Conservation (phyloP, 345 rosid genomes). For the Hibiscus trionum region DNA sequence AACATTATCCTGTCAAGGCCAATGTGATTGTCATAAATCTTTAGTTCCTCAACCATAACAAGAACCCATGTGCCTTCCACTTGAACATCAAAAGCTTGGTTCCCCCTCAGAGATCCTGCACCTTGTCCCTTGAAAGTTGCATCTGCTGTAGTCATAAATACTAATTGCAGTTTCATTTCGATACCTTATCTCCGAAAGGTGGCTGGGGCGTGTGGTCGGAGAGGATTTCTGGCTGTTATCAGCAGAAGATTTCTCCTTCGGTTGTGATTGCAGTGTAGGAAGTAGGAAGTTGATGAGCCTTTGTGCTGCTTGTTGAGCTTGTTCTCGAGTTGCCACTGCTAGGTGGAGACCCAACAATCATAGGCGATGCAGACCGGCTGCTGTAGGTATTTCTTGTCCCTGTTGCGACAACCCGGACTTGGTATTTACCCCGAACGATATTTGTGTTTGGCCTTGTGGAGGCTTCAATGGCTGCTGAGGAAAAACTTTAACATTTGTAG, state of each 20-base stretch:
- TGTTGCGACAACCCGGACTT: slow-evolving; percentile 19
- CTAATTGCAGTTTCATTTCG: slow-evolving; percentile 5
- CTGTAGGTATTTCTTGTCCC: slow-evolving; percentile 29
- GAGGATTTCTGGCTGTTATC: slow-evolving; percentile 37
- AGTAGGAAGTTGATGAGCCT: slow-evolving; percentile 13
- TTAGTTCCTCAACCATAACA: neutral
- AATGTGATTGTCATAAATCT: neutral
- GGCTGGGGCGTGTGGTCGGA: slow-evolving; percentile 37
- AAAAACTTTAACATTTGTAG: slow-evolving; percentile 27
- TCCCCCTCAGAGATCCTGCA: neutral
- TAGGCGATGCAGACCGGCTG: slow-evolving; percentile 21
- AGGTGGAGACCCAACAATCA: slow-evolving; percentile 23
- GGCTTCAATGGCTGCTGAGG: slow-evolving; percentile 34
- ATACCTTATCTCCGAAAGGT: slow-evolving; percentile 47
- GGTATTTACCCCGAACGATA: slow-evolving; percentile 37
- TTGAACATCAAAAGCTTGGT: neutral
- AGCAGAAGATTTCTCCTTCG: slow-evolving; percentile 25
- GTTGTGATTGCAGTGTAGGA: slow-evolving; percentile 25
- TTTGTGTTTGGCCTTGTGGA: slow-evolving; percentile 39
- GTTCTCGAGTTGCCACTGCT: slow-evolving; percentile 26
- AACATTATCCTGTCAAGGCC: neutral
- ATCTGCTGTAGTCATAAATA: neutral
- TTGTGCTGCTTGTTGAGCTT: slow-evolving; percentile 23
- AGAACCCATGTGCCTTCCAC: neutral
- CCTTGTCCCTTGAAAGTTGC: neutral